Evolutionary conservation across 2,329 filamentous ascomycete species (phyloP).

Genomic region (Botrytis fabae): DNA sequence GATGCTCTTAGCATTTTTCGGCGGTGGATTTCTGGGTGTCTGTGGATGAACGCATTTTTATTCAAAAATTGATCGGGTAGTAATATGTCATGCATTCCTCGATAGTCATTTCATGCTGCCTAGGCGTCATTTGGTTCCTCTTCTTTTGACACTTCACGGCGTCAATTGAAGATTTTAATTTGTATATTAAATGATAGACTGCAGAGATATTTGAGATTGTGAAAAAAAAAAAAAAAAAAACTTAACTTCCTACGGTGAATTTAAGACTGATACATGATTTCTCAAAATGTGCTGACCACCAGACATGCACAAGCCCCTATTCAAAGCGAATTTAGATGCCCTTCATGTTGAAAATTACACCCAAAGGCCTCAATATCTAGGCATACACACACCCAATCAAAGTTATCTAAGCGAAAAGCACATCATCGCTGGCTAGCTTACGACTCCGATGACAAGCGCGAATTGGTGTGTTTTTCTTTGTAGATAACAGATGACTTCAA

Average conservation of each 20-base stretch:
- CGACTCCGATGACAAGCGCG: slow-evolving; percentile 13
- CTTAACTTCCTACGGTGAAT: neutral
- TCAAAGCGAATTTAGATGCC: neutral
- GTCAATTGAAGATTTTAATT: slow-evolving; percentile 16
- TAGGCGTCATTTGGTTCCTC: slow-evolving; percentile 4
- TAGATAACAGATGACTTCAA: slow-evolving; percentile 13
- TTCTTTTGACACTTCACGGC: neutral
- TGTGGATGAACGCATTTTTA: slow-evolving; percentile 15
- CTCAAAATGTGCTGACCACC: neutral
- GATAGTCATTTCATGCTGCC: neutral
- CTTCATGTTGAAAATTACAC: neutral
- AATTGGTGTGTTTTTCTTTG: slow-evolving; percentile 18
- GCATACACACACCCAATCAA: neutral
- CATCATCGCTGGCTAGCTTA: slow-evolving; percentile 16
- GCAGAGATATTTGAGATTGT: neutral
- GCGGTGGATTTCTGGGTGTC: neutral
- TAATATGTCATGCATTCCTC: slow-evolving; percentile 4
- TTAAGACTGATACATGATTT: neutral
- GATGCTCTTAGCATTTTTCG: neutral
- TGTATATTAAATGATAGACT: slow-evolving; percentile 22
- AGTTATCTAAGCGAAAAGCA: slow-evolving; percentile 19
- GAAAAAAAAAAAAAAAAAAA: neutral
- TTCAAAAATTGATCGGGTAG: slow-evolving; percentile 6
- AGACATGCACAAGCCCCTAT: neutral
- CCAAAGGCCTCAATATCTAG: neutral